Evolutionary conservation across 768 basidiomycete species (phyloP).

Genomic region (Peribolospora baueri): DNA sequence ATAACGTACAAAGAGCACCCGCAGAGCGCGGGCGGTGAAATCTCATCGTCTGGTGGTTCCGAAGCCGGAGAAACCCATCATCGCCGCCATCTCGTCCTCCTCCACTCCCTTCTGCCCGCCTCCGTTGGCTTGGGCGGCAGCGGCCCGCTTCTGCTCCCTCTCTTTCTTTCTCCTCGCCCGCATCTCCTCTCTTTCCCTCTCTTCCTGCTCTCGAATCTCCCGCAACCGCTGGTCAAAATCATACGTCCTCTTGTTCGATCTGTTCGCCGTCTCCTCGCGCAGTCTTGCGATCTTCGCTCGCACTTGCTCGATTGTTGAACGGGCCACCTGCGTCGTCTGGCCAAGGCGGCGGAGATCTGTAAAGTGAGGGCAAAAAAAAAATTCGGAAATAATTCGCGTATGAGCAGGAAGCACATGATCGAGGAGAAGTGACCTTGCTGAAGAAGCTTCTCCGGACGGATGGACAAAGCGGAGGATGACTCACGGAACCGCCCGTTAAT

Average conservation of each 20-base stretch:
- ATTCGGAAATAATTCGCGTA: background rate
- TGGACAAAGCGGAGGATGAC: constrained; percentile 18
- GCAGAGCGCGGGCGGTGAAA: background rate
- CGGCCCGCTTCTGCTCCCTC: constrained; percentile 34
- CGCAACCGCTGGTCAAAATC: constrained; percentile 78
- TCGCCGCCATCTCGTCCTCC: constrained; percentile 37
- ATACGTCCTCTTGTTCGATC: constrained; percentile 61
- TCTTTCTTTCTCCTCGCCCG: constrained; percentile 43
- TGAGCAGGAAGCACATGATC: background rate
- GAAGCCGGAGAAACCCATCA: constrained; percentile 87
- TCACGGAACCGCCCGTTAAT: constrained; percentile 78
- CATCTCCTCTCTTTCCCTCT: constrained; percentile 35
- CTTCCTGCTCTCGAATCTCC: constrained; percentile 53
- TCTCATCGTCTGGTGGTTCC: constrained; percentile 55
- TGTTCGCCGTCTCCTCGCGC: constrained; percentile 64
- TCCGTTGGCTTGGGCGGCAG: constrained; percentile 33
- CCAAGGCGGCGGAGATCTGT: constrained; percentile 76
- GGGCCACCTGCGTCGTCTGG: constrained; percentile 75
- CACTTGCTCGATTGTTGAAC: constrained; percentile 81
- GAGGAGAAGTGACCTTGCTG: background rate
- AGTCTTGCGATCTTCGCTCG: constrained; percentile 67
- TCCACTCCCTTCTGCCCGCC: constrained; percentile 25
- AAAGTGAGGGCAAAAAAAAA: background rate
- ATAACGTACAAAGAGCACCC: too few relatives aligned
- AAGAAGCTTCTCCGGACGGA: background rate